A percentile compares a stretch with the other conserved stretches of the same genome.
Evolutionary conservation across 2,329 filamentous ascomycete genomes (phyloP).

Genomic region (Alternaria viburni): DNA sequence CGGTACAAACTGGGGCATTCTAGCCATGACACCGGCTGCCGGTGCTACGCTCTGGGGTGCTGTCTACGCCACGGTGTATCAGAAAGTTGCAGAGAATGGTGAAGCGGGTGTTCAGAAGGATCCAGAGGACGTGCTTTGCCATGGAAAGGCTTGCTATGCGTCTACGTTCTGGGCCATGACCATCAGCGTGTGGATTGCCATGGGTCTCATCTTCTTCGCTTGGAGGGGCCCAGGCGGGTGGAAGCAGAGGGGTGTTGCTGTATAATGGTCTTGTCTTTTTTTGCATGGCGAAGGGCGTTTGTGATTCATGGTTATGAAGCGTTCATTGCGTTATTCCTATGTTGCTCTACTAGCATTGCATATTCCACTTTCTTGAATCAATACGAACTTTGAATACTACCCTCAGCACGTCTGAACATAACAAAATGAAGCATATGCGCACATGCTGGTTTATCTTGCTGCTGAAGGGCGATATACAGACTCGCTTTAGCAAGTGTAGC

Average conservation of each 20-base stretch:
- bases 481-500: not conserved
- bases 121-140: constrained; percentile 69
- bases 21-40: constrained; percentile 87
- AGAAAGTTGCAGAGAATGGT: constrained; percentile 63
- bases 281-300: constrained; percentile 12
- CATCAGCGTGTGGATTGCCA: constrained; percentile 77
- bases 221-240: constrained; percentile 83
- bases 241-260: constrained; percentile 76
- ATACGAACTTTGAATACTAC: not conserved
- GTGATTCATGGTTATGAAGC: not conserved
- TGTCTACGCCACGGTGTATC: constrained; percentile 83
- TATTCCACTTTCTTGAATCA: not conserved
- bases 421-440: not conserved
- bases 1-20: constrained; percentile 95
- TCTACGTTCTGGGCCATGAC: constrained; percentile 86
- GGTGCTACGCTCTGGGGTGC: constrained; percentile 90
- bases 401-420: not conserved
- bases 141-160: constrained; percentile 81
- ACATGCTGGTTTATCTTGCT: not conserved
- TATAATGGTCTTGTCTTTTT: constrained; percentile 44
- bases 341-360: not conserved
- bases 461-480: not conserved
- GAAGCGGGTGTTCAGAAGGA: constrained; percentile 39
- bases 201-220: constrained; percentile 74
- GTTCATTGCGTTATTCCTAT: constrained; percentile 1